These are phyloP conservation scores for Vigna unguiculata DNA, from an alignment of 306 rosid species.

Conservation along the genomic window DNA sequence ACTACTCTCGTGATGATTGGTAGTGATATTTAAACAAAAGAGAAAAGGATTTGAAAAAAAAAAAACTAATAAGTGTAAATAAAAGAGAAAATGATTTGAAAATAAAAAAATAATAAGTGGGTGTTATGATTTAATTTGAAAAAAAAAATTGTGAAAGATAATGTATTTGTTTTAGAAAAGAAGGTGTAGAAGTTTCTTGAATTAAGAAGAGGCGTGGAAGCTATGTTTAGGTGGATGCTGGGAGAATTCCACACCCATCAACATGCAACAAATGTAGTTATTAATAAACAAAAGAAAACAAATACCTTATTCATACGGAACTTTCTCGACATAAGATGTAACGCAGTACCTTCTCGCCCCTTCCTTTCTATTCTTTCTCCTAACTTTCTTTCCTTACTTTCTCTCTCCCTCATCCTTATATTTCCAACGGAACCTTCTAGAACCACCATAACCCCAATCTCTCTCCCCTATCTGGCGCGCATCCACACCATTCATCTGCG, in stretches of 20 bases:
- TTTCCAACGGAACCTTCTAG: slow-evolving; percentile 77
- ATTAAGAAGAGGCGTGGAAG: slow-evolving; percentile 16
- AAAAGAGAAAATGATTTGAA: background rate
- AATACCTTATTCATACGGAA: slow-evolving; percentile 53
- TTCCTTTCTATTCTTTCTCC: slow-evolving; percentile 41
- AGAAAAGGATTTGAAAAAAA: background rate
- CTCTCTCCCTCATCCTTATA: slow-evolving; percentile 35
- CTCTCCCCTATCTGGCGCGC: too few relatives aligned
- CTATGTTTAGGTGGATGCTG: background rate
- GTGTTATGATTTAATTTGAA: background rate
- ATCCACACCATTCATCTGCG: background rate
- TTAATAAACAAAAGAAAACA: slow-evolving; percentile 34
- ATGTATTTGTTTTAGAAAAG: background rate
- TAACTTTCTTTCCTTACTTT: background rate
- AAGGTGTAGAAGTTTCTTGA: slow-evolving; percentile 40
- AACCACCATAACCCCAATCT: slow-evolving; percentile 43
- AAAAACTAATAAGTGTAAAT: background rate
- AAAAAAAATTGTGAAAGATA: background rate
- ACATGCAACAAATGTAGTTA: slow-evolving; percentile 41
- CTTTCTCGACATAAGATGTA: slow-evolving; percentile 64
- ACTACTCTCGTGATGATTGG: background rate
- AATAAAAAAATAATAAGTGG: background rate
- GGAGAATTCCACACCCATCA: slow-evolving; percentile 10
- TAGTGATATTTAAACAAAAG: background rate
- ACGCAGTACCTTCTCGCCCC: slow-evolving; percentile 64